phyloP scores from a whole-genome alignment of 805 yeast genomes.

The Scheffersomyces stipitis region DNA sequence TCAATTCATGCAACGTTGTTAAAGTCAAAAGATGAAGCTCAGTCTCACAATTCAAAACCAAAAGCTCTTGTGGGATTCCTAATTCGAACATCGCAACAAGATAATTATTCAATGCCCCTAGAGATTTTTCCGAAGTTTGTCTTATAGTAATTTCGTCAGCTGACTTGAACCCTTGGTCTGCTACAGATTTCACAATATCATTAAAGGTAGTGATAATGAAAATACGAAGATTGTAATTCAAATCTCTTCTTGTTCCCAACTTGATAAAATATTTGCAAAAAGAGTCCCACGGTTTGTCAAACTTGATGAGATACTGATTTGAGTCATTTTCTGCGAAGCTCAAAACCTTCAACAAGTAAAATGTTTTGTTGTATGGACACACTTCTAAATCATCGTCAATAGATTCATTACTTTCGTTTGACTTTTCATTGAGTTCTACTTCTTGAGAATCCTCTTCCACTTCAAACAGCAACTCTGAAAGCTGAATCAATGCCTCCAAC shows the following conservation, averaged over 20 bases:
- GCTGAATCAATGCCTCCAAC: slow-evolving; percentile 43
- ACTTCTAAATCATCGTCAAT: neutral
- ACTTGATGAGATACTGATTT: slow-evolving; percentile 45
- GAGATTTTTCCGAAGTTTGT: slow-evolving; percentile 47
- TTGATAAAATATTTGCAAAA: slow-evolving; percentile 47
- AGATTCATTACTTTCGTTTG: slow-evolving; percentile 1
- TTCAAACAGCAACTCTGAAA: slow-evolving; percentile 33
- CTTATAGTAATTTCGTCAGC: slow-evolving; percentile 17
- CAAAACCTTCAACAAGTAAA: slow-evolving; percentile 52
- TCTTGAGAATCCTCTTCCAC: slow-evolving; percentile 1
- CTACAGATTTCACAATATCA: slow-evolving; percentile 42
- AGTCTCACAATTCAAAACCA: slow-evolving; percentile 57
- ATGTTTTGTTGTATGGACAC: slow-evolving; percentile 58
- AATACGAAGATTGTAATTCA: slow-evolving; percentile 44
- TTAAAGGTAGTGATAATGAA: slow-evolving; percentile 54
- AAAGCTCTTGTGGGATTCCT: slow-evolving; percentile 39
- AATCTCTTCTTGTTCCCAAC: slow-evolving; percentile 43
- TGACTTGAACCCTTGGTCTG: slow-evolving; percentile 39
- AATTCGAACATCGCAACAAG: slow-evolving; percentile 41
- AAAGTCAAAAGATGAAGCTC: slow-evolving; percentile 65
- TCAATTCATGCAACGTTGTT: slow-evolving; percentile 64
- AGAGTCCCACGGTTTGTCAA: slow-evolving; percentile 47
- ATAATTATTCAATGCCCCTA: slow-evolving; percentile 48
- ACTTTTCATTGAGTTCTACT: slow-evolving; percentile 1
- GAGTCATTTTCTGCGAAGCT: slow-evolving; percentile 54